Evolutionary conservation across 768 basidiomycete genomes (phyloP).

Genomic region (Kockovaella imperatae): DNA sequence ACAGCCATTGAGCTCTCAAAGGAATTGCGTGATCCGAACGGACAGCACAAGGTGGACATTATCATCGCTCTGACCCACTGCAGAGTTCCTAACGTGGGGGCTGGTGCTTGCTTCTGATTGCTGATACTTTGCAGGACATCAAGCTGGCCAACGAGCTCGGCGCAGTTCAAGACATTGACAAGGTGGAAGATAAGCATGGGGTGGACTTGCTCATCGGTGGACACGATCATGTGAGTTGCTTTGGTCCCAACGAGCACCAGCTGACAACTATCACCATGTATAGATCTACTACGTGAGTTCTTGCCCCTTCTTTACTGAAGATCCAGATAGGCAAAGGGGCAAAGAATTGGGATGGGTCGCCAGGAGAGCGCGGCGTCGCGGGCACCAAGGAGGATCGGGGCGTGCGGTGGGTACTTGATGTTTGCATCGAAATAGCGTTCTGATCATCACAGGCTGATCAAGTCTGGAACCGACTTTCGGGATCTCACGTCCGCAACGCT

Average conservation of each 20-base stretch:
- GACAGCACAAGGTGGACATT: constrained; percentile 65
- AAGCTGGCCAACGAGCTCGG: constrained; percentile 38
- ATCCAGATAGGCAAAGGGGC: constrained; percentile 37
- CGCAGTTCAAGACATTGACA: constrained; percentile 38
- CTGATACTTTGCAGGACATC: constrained; percentile 31
- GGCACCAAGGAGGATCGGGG: constrained; percentile 34
- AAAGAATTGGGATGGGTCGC: constrained; percentile 35
- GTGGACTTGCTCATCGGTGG: constrained; percentile 79
- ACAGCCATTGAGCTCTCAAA: constrained; percentile 66
- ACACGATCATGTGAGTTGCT: constrained; percentile 59
- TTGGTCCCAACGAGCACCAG: background rate
- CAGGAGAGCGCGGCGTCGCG: constrained; percentile 23
- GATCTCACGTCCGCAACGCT: constrained; percentile 70
- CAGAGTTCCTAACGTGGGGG: constrained; percentile 51
- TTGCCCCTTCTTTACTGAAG: background rate
- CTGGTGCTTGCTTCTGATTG: background rate
- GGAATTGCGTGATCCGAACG: constrained; percentile 62
- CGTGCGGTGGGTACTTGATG: constrained; percentile 13
- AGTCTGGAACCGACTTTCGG: constrained; percentile 84
- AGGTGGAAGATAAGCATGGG: constrained; percentile 57
- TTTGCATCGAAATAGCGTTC: background rate
- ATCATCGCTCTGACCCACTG: constrained; percentile 80
- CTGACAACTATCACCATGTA: background rate
- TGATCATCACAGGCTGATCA: constrained; percentile 48
- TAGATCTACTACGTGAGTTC: constrained; percentile 27